Conservation (phyloP, 352 stramenopile species). For the Globisporangium echinulatum region DNA sequence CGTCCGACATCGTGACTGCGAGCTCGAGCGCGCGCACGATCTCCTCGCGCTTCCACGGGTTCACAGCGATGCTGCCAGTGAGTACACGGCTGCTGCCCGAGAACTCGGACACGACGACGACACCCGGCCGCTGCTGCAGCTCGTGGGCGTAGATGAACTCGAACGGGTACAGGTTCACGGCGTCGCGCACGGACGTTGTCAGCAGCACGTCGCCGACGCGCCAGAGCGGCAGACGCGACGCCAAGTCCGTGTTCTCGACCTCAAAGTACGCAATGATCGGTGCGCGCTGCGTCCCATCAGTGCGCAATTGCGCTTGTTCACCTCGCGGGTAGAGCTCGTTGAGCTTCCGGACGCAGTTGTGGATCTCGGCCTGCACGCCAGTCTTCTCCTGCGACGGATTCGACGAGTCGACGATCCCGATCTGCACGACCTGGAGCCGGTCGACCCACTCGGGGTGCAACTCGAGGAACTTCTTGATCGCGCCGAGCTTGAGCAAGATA, state of each 20-base stretch:
- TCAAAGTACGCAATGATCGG: conserved; percentile 66
- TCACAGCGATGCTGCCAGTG: conserved; percentile 94
- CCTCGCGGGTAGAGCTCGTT: conserved; percentile 47
- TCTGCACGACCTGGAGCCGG: conserved; percentile 84
- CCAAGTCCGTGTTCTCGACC: conserved; percentile 79
- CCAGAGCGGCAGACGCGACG: conserved; percentile 66
- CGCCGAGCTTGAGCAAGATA: conserved; percentile 95
- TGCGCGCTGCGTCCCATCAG: conserved; percentile 14
- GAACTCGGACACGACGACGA: conserved; percentile 97
- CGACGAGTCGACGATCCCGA: conserved; percentile 69
- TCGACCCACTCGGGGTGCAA: conserved; percentile 70
- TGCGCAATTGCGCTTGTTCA: too few species aligned
- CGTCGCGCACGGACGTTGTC: conserved; percentile 73
- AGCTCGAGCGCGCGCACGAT: conserved; percentile 68
- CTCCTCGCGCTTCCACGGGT: conserved; percentile 95
- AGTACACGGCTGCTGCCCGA: conserved; percentile 95
- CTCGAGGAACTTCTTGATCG: conserved; percentile 93
- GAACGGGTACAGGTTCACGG: conserved; percentile 81
- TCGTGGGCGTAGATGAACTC: conserved; percentile 85
- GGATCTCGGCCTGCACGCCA: conserved; percentile 55
- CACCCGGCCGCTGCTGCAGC: conserved; percentile 63
- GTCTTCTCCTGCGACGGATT: conserved; percentile 69
- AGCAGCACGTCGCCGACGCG: conserved; percentile 64
- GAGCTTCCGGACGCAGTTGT: conserved; percentile 56
- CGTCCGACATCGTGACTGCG: conserved; percentile 63